Percentiles rank a stretch among this genome's conserved stretches.
phyloP scores from a whole-genome alignment of 2,329 filamentous ascomycete species.

The Fusarium anguioides region DNA sequence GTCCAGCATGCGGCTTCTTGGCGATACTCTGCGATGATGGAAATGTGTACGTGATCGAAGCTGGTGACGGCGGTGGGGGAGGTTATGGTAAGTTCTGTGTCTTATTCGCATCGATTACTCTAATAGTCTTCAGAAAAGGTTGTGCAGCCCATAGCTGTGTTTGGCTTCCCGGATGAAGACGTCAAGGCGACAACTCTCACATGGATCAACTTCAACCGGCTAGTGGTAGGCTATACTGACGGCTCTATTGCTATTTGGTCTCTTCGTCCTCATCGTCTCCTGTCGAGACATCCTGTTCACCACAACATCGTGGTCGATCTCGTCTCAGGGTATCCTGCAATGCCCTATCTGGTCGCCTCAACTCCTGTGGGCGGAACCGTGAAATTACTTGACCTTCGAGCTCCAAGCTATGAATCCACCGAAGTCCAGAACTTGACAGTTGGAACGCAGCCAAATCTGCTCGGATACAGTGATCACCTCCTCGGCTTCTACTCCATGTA shows the following conservation, averaged over 20 bases:
- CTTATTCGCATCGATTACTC: neutral
- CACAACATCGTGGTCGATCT: constrained; percentile 66
- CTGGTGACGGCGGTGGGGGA: constrained; percentile 49
- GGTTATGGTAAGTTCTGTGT: constrained; percentile 53
- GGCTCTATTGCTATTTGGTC: constrained; percentile 69
- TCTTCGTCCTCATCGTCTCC: constrained; percentile 59
- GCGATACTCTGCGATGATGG: constrained; percentile 65
- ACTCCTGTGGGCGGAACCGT: constrained; percentile 65
- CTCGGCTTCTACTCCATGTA: constrained; percentile 65
- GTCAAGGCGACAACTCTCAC: constrained; percentile 64
- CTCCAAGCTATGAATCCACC: constrained; percentile 64
- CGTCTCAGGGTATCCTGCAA: constrained; percentile 65
- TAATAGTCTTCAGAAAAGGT: constrained; percentile 56
- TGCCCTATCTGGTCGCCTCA: constrained; percentile 66
- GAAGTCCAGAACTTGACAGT: constrained; percentile 64
- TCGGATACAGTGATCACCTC: constrained; percentile 66
- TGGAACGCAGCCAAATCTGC: constrained; percentile 63
- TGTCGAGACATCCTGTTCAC: constrained; percentile 65
- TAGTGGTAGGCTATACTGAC: constrained; percentile 66
- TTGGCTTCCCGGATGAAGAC: constrained; percentile 60
- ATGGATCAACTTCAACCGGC: constrained; percentile 66
- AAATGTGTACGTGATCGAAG: constrained; percentile 60
- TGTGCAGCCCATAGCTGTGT: constrained; percentile 55
- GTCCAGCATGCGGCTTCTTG: constrained; percentile 59
- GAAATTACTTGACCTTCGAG: constrained; percentile 63